Base-by-base conservation (phyloP, 192 early-diverging fungal species). In the Funneliformis mosseae region DNA sequence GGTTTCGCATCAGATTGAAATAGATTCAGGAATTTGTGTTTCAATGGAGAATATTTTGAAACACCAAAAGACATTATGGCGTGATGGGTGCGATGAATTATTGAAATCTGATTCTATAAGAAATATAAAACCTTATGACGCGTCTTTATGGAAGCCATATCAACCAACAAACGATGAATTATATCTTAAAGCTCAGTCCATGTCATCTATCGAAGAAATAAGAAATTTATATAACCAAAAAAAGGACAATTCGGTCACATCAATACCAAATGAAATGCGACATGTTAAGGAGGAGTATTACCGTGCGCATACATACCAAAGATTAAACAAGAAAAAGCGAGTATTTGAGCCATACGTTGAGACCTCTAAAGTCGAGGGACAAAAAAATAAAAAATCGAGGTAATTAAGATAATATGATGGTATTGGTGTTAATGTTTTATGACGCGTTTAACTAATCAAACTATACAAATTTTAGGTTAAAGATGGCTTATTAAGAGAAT, bases 1-100 rank as follows among this genome's bases (percentile, higher is more conserved):
- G 41, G 95, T 96, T 5, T 94, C 95, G 8, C 93, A 97, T 72
- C 69, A 81, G 8, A 80, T 67, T 10, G 83, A 84, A 1, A 91
- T 94, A 69, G 81, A 88, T 14, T 84, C 88, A 11, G 93, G 93
- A 46, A 61, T 77, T 11, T 83, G 81, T 41, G 74, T 82, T 18
- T 83, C 84, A 5, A 84, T 91, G 11, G 60, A 87, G 12, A 84
- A 81, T 7, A 82, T 84, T 0, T 61, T 91, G 9, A 75, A 46
- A 23, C 41, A 66, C 28, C 63, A 66, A 66, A 66, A 1, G 10
- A 33, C 63, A 16, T 66, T 66, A 66, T 9, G 14, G 14, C 11
- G 6, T 6, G 25, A 33, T 66, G 14, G 27, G 25, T 28, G 3
- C 14, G 25, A 33, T 14, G 63, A 66, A 33, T 25, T 33, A 25